Evolutionary conservation across 1,139 yeast genomes (phyloP), one percentile per base, ranked within the genome.

Genomic region (Kurtzmaniella quercitrusa): DNA sequence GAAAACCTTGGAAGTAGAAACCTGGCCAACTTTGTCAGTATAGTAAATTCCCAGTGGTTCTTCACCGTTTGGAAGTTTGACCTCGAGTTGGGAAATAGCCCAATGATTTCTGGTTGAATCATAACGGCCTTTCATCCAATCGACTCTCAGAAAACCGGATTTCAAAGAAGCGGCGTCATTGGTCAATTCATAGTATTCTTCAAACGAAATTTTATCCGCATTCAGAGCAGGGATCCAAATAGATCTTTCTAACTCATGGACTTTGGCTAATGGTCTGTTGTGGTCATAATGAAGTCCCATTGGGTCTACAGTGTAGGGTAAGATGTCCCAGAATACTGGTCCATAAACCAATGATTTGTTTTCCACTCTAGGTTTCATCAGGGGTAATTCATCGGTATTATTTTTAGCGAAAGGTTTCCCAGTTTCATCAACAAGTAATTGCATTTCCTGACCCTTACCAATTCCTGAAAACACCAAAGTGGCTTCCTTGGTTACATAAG

Each of bases 21-120:
- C 96, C 66, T 88, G 87, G 21, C 98, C 98, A 25, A 93, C 96
- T 54, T 85, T 77, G 63, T 93, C 98, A 18, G 89, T 83, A 59
- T 72, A 88, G 68, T 87, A 93, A 52, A 75, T 68, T 42, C 83
- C 81, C 45, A 83, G 86, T 6, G 75, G 74, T 49, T 87, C 69
- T 49, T 80, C 83, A 36, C 38, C 38, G n/a, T 39, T 41, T 21
- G 46, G 46, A 21, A 43, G 39, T 39, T 41, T 41, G 17, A 43
- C 17, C 6, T 43, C 46, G 49, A 89, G 58, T 34, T 77, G 79
- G 18, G 83, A 66, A 41, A 77, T 63, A 1, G 75, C 75, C 59
- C 75, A 73, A 57, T 69, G 75, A 46, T 77, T 65, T 51, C 68
- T 65, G 43, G 60, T 55, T 36, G 63, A 59, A 38, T 68, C 76